Percentiles rank a stretch among this genome's conserved stretches.
Conservation (phyloP, 2,329 filamentous ascomycete genomes). For the Fusarium paranaense region DNA sequence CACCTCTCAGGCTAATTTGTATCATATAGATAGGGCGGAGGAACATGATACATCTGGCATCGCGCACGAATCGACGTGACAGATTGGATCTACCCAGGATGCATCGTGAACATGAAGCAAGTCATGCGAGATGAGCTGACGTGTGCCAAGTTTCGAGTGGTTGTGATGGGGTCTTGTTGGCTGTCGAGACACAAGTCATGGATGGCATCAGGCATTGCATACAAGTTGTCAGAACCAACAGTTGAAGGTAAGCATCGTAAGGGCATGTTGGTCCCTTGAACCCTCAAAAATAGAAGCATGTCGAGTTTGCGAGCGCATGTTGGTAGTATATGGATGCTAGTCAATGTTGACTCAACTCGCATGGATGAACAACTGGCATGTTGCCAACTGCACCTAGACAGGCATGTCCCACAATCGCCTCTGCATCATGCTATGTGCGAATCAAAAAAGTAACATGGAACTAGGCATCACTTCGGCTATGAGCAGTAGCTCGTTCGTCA, state of each 20-base stretch:
- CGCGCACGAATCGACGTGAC: conserved; percentile 14
- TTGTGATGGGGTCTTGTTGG: conserved; percentile 4
- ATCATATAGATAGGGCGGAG: conserved; percentile 22
- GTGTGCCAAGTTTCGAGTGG: conserved; percentile 4
- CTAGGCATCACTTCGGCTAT: conserved; percentile 12
- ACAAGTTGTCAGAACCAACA: background rate
- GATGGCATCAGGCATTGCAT: background rate
- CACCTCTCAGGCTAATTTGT: conserved; percentile 4
- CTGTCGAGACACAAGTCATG: background rate
- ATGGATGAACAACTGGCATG: background rate
- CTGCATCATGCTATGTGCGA: background rate
- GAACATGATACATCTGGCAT: conserved; percentile 19
- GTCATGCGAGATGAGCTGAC: conserved; percentile 13
- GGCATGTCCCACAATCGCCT: background rate
- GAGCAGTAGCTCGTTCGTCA: conserved; percentile 3
- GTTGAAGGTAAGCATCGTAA: background rate
- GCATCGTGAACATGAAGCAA: background rate
- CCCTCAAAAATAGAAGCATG: background rate
- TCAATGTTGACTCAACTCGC: background rate
- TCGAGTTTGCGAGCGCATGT: background rate
- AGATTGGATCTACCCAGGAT: background rate
- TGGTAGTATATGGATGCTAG: background rate
- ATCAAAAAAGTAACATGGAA: background rate
- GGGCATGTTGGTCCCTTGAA: background rate
- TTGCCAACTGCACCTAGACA: background rate